phyloP scores from a whole-genome alignment of 2,329 filamentous ascomycete species.

The Phaeophleospora eucalypticola region DNA sequence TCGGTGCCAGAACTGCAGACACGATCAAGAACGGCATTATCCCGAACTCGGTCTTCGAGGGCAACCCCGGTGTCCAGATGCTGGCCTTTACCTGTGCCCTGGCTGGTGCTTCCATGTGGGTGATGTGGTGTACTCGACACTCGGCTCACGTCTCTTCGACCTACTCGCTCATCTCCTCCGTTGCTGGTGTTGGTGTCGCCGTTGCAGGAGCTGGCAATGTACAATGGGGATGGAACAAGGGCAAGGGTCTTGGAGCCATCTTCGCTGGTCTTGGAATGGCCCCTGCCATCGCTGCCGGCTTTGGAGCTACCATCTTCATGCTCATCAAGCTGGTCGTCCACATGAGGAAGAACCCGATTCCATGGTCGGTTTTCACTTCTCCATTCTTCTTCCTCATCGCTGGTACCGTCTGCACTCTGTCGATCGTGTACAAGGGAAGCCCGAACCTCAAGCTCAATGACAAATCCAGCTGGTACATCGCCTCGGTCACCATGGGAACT shows the following conservation, averaged over 20 bases:
- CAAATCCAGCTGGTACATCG: constrained; percentile 40
- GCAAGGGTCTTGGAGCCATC: constrained; percentile 44
- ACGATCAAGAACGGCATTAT: constrained; percentile 61
- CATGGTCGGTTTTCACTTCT: constrained; percentile 47
- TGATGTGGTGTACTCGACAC: constrained; percentile 53
- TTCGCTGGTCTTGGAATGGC: constrained; percentile 46
- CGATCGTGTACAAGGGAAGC: constrained; percentile 53
- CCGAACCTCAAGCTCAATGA: constrained; percentile 45
- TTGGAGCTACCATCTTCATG: constrained; percentile 49
- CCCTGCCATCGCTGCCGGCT: constrained; percentile 45
- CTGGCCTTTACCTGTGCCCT: constrained; percentile 45
- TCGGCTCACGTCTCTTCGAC: constrained; percentile 60
- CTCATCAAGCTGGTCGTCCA: constrained; percentile 50
- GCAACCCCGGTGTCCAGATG: constrained; percentile 42
- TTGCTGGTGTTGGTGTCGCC: constrained; percentile 58
- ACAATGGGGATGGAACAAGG: constrained; percentile 42
- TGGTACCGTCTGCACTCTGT: constrained; percentile 50
- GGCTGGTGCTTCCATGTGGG: constrained; percentile 50
- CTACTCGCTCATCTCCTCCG: constrained; percentile 57
- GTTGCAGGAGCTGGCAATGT: constrained; percentile 43
- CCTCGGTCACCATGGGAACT: constrained; percentile 48
- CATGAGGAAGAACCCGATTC: constrained; percentile 47
- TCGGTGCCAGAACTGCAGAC: constrained; percentile 54
- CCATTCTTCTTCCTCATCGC: constrained; percentile 50
- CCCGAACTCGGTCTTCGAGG: constrained; percentile 44